These are phyloP conservation scores for Metarhizium album DNA, from an alignment of 2,329 filamentous ascomycete genomes.

Conservation along the genomic window DNA sequence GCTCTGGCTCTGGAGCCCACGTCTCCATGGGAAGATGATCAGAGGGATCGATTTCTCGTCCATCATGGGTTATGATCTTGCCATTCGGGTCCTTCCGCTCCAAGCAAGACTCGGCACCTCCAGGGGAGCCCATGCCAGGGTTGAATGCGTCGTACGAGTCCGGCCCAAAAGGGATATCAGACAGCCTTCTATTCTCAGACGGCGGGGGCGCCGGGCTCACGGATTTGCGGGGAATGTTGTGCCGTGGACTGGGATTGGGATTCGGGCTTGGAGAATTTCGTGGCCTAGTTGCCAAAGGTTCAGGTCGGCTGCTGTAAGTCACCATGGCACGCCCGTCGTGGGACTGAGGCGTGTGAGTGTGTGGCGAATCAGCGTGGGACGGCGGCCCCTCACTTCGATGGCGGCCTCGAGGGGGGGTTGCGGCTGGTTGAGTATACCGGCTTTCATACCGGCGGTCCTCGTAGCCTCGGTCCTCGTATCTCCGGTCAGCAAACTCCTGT, in stretches of 20 bases:
- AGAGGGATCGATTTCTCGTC: slow-evolving; percentile 67
- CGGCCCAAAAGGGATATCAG: slow-evolving; percentile 59
- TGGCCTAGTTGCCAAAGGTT: slow-evolving; percentile 15
- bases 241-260: slow-evolving; percentile 32
- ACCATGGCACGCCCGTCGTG: slow-evolving; percentile 32
- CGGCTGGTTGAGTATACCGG: slow-evolving; percentile 31
- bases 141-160: slow-evolving; percentile 69
- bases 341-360: slow-evolving; percentile 26
- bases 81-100: slow-evolving; percentile 44
- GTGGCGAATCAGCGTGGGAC: slow-evolving; percentile 17
- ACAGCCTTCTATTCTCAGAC: slow-evolving; percentile 38
- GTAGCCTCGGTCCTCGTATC: slow-evolving; percentile 42
- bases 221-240: slow-evolving; percentile 58
- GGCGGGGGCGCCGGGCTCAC: slow-evolving; percentile 57
- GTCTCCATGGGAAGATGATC: slow-evolving; percentile 69
- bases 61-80: slow-evolving; percentile 67
- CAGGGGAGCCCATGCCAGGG: slow-evolving; percentile 35
- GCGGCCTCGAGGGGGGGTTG: slow-evolving; percentile 32
- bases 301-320: slow-evolving; percentile 25
- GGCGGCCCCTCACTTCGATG: slow-evolving; percentile 21
- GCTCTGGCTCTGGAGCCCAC: slow-evolving; percentile 68
- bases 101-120: slow-evolving; percentile 14
- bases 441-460: slow-evolving; percentile 18
- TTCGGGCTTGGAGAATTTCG: slow-evolving; percentile 27
- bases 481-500: slow-evolving; percentile 46